Base-by-base conservation (phyloP, 768 basidiomycete species). In the Xerocomus spinulosus region DNA sequence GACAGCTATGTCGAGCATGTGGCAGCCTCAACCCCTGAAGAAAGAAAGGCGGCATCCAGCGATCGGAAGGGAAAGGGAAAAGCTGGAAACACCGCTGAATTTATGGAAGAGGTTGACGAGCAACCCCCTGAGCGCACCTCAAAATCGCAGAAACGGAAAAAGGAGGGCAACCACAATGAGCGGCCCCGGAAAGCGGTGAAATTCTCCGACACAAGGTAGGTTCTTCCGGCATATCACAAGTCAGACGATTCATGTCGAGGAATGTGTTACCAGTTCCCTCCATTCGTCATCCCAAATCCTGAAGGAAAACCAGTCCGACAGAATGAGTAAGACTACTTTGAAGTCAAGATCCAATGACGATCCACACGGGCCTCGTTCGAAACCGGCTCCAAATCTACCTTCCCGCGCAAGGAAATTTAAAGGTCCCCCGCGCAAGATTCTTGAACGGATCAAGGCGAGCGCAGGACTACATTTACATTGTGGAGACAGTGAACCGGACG, bases 401-500 rank as follows among this genome's bases (percentile, higher is more conserved):
- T 45, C 45, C 2, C 54, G 46, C 9, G n/a, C 51, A 7, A 61
- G 59, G 44, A n/a, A 40, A 7, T 41, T 45, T 13, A 68, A 60
- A 51, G 72, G 73, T 7, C 73, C 70, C 2, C 73, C 73, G 0
- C 70, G 54, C 18, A 66, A 70, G 21, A 67, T 74, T 3, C 63
- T 74, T 8, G 64, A 66, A 32, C 67, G 71, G 42, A 64, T 74
- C 25, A 67, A 60, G 42, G 63, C 68, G 13, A 63, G 68, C 24
- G 58, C 58, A 1, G 54, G 46, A 12, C 55, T 57, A 29, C 42
- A 57, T 43, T 33, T 52, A 12, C 48, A 41, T n/a, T 42, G 49
- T 28, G 46, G 47, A 7, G 58, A 68, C 25, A 66, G 68, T 48
- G 75, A 73, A 44, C 69, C 73, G 7, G 75, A 77, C 48, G 73